Base-by-base conservation (phyloP, 768 basidiomycete species). In the Tulasnella sp. region DNA sequence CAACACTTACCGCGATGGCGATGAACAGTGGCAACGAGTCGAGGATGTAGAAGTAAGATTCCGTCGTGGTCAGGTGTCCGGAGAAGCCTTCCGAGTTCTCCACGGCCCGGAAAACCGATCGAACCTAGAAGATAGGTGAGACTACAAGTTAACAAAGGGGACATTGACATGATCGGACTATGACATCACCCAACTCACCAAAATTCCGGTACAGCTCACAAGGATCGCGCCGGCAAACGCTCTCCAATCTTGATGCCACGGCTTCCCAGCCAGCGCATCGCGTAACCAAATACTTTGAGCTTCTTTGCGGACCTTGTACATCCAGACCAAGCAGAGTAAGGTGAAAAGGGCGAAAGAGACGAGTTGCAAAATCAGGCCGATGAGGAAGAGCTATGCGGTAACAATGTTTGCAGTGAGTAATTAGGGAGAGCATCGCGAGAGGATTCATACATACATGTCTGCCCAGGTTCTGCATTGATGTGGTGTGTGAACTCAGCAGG, bases 11-110 rank as follows among this genome's bases (percentile, higher is more conserved):
- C 0, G 68, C 69, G 45, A 82, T 77, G 26, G 84, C 82, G 30
- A 86, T 67, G 61, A 82, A 76, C 5, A 86, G 73, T 7, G 85
- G 85, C 3, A 86, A 73, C 0, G 83, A 78, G 67, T 89, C 82
- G 42, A 87, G 73, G 1, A 71, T 78, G 67, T 86, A 88, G 68
- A 88, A 86, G 64, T 76, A 80, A 2, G 67, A 69, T 68, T 87
- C 84, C 3, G 76, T 77, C 1, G 75, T 81, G 5, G 79, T 75
- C 19, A 87, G 74, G 38, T 73, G 71, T 2, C 83, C 83, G 21
- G 68, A 61, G 68, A 73, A 85, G n/a, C 86, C 86, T 68, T 85
- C 72, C 2, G 80, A 77, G 27, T 81, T 74, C 64, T 88, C 85
- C 15, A 76, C 72, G 15, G 71, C 65, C 61, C 79, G 77, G 72